Conservation (phyloP, 148 eudicot genomes). For the Rhododendron ferrugineum region DNA sequence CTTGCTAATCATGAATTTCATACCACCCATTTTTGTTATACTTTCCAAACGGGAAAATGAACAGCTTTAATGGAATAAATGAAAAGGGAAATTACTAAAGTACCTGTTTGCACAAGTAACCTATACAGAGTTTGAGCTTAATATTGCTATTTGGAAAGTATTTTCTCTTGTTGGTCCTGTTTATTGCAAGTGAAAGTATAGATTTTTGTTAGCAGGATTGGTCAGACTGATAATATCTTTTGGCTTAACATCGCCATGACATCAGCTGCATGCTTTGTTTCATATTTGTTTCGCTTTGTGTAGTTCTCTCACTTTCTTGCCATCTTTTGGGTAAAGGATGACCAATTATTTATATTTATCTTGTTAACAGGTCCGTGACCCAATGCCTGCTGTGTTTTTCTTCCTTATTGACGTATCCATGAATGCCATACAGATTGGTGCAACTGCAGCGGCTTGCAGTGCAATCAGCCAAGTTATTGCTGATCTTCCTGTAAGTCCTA, state of each 20-base stretch:
- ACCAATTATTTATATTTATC: slow-evolving; percentile 8
- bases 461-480: slow-evolving; percentile 89
- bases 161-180: background rate
- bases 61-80: background rate
- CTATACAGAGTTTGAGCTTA: background rate
- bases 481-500: slow-evolving; percentile 87
- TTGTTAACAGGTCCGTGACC: slow-evolving; percentile 79
- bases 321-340: background rate
- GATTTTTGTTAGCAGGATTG: background rate
- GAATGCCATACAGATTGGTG: slow-evolving; percentile 93
- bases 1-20: background rate
- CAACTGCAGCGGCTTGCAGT: slow-evolving; percentile 97
- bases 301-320: background rate
- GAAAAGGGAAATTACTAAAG: background rate
- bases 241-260: slow-evolving; percentile 1
- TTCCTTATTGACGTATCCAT: slow-evolving; percentile 90
- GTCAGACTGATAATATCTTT: background rate
- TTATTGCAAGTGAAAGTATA: background rate
- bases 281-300: background rate
- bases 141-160: background rate
- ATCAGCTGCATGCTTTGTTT: background rate
- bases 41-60: background rate
- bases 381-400: slow-evolving; percentile 95
- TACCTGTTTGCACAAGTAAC: background rate
- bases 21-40: background rate